Conservation (phyloP, 2,329 filamentous ascomycete genomes). For the Colletotrichum lentis region DNA sequence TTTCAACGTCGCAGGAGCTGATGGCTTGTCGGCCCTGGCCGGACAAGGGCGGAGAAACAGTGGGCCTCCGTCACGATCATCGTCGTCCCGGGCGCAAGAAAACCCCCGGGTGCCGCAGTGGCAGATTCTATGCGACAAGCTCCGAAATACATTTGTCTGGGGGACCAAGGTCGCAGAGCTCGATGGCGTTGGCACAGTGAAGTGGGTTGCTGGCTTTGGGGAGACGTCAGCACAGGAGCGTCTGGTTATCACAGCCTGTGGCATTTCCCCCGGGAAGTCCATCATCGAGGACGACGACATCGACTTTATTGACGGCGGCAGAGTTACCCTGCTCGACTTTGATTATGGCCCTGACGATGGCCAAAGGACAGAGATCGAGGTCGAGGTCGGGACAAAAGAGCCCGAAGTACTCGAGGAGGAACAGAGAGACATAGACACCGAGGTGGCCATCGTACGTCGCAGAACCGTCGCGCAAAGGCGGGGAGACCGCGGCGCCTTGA, state of each 20-base stretch:
- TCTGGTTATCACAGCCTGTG: slow-evolving; percentile 76
- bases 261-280: slow-evolving; percentile 66
- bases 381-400: slow-evolving; percentile 76
- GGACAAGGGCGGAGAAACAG: slow-evolving; percentile 51
- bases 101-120: slow-evolving; percentile 65
- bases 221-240: slow-evolving; percentile 60
- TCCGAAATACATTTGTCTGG: slow-evolving; percentile 74
- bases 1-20: slow-evolving; percentile 43
- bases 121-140: slow-evolving; percentile 73
- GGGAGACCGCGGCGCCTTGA: slow-evolving; percentile 56
- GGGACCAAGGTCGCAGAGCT: slow-evolving; percentile 73
- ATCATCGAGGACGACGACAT: slow-evolving; percentile 74
- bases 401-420: slow-evolving; percentile 78
- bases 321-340: slow-evolving; percentile 78
- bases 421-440: slow-evolving; percentile 75
- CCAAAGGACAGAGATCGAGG: slow-evolving; percentile 64
- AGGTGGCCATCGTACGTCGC: slow-evolving; percentile 80
- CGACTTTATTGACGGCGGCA: slow-evolving; percentile 80
- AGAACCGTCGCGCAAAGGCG: slow-evolving; percentile 74
- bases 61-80: slow-evolving; percentile 52
- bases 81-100: slow-evolving; percentile 50
- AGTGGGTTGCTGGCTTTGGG: slow-evolving; percentile 71
- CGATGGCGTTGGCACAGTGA: slow-evolving; percentile 71
- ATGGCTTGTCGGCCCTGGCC: slow-evolving; percentile 42
- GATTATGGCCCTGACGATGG: slow-evolving; percentile 68